A percentile compares a stretch with the other conserved stretches of the same genome.
These are phyloP conservation scores for Hericium coralloides DNA, from an alignment of 768 basidiomycete genomes.

Conservation along the genomic window DNA sequence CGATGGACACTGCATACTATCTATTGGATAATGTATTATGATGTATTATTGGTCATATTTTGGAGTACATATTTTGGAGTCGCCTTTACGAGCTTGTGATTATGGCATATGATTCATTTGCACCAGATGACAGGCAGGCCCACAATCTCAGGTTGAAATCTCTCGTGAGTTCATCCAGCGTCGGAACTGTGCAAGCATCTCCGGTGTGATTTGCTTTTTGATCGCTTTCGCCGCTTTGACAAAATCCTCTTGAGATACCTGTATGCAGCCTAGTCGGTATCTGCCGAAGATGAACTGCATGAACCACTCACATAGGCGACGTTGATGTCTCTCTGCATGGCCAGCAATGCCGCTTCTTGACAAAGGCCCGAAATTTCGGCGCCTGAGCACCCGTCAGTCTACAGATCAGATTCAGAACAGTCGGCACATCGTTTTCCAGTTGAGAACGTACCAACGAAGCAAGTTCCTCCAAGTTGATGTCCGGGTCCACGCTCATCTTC, in stretches of 20 bases:
- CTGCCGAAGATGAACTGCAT: neutral
- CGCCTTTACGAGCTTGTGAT: too few relatives aligned
- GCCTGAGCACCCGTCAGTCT: conserved; percentile 96
- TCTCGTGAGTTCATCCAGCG: conserved; percentile 47
- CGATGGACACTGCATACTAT: neutral
- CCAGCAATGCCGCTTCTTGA: conserved; percentile 89
- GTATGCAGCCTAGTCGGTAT: neutral
- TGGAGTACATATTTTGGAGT: too few relatives aligned
- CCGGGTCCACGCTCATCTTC: conserved; percentile 74
- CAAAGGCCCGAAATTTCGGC: conserved; percentile 89
- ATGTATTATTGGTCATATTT: too few relatives aligned
- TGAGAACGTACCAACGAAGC: conserved; percentile 51
- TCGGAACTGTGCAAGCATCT: conserved; percentile 62
- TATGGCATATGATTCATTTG: too few relatives aligned
- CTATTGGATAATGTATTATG: neutral
- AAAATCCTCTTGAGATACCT: conserved; percentile 77
- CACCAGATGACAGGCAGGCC: too few relatives aligned
- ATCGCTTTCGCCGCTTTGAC: conserved; percentile 61
- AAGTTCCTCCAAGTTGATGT: conserved; percentile 56
- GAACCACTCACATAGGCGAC: conserved; percentile 54
- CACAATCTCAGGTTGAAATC: neutral
- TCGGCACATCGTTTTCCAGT: neutral
- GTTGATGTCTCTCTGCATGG: conserved; percentile 84
- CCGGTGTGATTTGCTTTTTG: conserved; percentile 78
- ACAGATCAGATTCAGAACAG: conserved; percentile 1